Conservation (phyloP, 169 alveolate species). For the Eimeria zaria region DNA sequence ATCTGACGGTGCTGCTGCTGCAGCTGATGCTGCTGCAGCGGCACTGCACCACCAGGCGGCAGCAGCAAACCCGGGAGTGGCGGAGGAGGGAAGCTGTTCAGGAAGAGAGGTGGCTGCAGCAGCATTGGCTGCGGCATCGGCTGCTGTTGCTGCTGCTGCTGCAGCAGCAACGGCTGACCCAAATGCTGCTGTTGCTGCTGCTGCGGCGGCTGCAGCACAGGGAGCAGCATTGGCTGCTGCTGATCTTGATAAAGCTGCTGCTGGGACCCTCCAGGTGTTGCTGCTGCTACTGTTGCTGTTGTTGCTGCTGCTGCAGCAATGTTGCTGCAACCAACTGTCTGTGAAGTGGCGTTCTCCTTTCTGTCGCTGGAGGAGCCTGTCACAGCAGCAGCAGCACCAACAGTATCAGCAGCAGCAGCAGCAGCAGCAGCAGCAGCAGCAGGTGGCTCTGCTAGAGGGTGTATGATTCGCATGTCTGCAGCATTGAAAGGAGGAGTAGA, state of each 20-base stretch:
- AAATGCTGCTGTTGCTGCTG: not conserved
- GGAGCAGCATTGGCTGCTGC: conserved; percentile 8
- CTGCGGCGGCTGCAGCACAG: not conserved
- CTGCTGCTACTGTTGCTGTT: not conserved
- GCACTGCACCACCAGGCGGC: not conserved
- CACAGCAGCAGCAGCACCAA: conserved; percentile 9
- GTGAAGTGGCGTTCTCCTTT: not conserved
- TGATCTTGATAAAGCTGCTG: not conserved
- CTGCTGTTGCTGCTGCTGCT: not conserved
- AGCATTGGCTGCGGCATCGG: not conserved
- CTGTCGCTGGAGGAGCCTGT: not conserved
- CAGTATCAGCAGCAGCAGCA: conserved; percentile 7
- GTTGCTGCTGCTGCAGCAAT: not conserved
- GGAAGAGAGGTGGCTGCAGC: conserved; percentile 8
- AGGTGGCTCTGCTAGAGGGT: conserved; percentile 8
- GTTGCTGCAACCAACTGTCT: not conserved
- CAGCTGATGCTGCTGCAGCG: conserved; percentile 10
- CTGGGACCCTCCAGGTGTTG: too few relatives aligned
- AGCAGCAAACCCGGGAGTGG: conserved; percentile 49
- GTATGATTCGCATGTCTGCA: not conserved
- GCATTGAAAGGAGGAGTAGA: not conserved
- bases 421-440: conserved; percentile 9
- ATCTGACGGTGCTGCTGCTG: conserved; percentile 11
- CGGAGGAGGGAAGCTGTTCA: not conserved
- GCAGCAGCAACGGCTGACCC: too few relatives aligned